Percentiles rank a stretch among this genome's conserved stretches.
phyloP scores from a whole-genome alignment of 2,329 filamentous ascomycete species.

The Fusarium longipes region DNA sequence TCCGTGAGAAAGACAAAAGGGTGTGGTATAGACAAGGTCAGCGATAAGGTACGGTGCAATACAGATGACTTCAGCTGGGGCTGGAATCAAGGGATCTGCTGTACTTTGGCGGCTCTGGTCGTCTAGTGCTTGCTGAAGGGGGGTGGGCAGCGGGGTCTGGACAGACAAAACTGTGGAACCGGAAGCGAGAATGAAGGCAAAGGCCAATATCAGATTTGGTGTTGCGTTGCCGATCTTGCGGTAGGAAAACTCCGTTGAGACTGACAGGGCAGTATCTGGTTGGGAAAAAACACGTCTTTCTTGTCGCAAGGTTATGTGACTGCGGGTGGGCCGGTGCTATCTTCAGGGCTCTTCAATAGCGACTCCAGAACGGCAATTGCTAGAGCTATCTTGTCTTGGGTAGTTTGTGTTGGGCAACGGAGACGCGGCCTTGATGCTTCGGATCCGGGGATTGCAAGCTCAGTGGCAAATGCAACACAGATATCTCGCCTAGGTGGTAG shows the following conservation, averaged over 20 bases:
- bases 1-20: slow-evolving; percentile 43
- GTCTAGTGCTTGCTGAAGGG: slow-evolving; percentile 32
- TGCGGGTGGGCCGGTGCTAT: slow-evolving; percentile 39
- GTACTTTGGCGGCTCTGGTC: slow-evolving; percentile 28
- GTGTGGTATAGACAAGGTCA: slow-evolving; percentile 24
- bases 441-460: slow-evolving; percentile 34
- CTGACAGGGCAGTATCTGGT: slow-evolving; percentile 1
- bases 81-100: slow-evolving; percentile 36
- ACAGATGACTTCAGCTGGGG: slow-evolving; percentile 38
- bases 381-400: not conserved
- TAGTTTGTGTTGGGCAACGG: slow-evolving; percentile 12
- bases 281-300: slow-evolving; percentile 9
- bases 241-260: slow-evolving; percentile 32
- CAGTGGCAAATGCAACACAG: slow-evolving; percentile 41
- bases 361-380: slow-evolving; percentile 44
- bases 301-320: slow-evolving; percentile 33
- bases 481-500: slow-evolving; percentile 10
- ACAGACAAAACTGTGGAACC: slow-evolving; percentile 38
- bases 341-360: slow-evolving; percentile 45
- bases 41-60: slow-evolving; percentile 24
- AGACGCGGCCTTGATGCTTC: slow-evolving; percentile 33
- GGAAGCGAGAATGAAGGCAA: slow-evolving; percentile 16
- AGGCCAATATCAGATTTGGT: slow-evolving; percentile 10
- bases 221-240: slow-evolving; percentile 32
- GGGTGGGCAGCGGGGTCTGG: slow-evolving; percentile 27